Percentiles rank a stretch among this genome's conserved stretches.
Evolutionary conservation across 2,329 filamentous ascomycete genomes (phyloP).

Genomic region (Arachnomyces sp.): DNA sequence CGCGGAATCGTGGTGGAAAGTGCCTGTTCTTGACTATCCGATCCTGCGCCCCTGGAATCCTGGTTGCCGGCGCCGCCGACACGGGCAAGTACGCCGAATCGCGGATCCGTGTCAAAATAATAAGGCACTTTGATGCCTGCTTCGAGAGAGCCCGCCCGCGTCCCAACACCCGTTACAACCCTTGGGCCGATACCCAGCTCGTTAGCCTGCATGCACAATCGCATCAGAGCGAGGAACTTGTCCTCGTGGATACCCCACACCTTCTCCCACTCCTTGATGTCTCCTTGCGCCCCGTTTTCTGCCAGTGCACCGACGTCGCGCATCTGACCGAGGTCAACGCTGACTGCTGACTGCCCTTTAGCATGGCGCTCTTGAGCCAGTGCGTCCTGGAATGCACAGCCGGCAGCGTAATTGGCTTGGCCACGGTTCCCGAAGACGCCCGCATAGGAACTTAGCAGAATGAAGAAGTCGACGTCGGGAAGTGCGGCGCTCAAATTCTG

Average conservation of each 20-base stretch:
- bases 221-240: conserved; percentile 6
- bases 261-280: conserved; percentile 4
- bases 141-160: conserved; percentile 1
- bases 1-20: conserved; percentile 9
- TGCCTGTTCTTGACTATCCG: conserved; percentile 9
- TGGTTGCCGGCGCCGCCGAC: not conserved
- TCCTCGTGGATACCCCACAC: conserved; percentile 4
- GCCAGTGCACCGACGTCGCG: conserved; percentile 16
- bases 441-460: conserved; percentile 5
- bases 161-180: conserved; percentile 4
- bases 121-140: not conserved
- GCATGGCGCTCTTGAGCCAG: conserved; percentile 19
- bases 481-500: too few species aligned
- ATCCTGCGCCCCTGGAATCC: not conserved
- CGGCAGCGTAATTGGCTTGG: conserved; percentile 7
- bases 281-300: conserved; percentile 5
- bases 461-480: conserved; percentile 7
- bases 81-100: conserved; percentile 4
- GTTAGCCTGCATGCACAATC: conserved; percentile 4
- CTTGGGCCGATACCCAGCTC: not conserved
- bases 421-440: conserved; percentile 4
- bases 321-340: conserved; percentile 26
- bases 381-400: conserved; percentile 5
- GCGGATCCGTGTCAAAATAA: conserved; percentile 2
- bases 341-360: conserved; percentile 15